A percentile compares a stretch with the other conserved stretches of the same genome.
Conservation (phyloP, 2,329 filamentous ascomycete species). For the Cladophialophora chaetospira region DNA sequence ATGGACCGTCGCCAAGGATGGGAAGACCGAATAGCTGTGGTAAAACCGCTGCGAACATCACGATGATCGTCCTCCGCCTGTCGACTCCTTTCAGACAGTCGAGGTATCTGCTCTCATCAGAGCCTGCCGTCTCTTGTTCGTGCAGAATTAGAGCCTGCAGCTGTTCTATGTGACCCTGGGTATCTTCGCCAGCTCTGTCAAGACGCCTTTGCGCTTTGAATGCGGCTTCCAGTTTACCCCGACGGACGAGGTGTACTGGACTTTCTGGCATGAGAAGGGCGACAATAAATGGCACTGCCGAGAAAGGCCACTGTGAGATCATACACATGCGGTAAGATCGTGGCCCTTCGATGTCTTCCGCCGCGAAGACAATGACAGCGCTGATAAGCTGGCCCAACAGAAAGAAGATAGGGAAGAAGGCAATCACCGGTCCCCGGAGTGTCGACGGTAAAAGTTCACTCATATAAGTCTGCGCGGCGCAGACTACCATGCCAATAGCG, state of each 20-base stretch:
- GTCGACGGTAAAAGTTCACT: slow-evolving; percentile 52
- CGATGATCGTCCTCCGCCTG: slow-evolving; percentile 37
- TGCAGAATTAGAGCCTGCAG: slow-evolving; percentile 49
- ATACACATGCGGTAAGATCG: slow-evolving; percentile 37
- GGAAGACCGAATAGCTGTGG: slow-evolving; percentile 51
- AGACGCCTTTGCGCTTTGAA: slow-evolving; percentile 54
- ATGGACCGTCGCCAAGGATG: slow-evolving; percentile 48
- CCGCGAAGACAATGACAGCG: slow-evolving; percentile 43
- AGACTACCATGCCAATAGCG: slow-evolving; percentile 50
- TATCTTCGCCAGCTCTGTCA: slow-evolving; percentile 44
- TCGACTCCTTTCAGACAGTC: slow-evolving; percentile 36
- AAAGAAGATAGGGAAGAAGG: slow-evolving; percentile 53
- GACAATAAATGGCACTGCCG: slow-evolving; percentile 46
- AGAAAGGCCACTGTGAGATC: slow-evolving; percentile 46
- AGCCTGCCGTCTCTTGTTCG: slow-evolving; percentile 49
- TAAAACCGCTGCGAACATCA: slow-evolving; percentile 46
- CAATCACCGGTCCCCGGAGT: slow-evolving; percentile 51
- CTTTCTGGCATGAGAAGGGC: slow-evolving; percentile 54
- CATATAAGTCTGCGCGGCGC: slow-evolving; percentile 51
- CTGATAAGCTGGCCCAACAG: slow-evolving; percentile 54
- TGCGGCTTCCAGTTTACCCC: slow-evolving; percentile 43
- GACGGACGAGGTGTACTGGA: slow-evolving; percentile 52
- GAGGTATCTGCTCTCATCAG: slow-evolving; percentile 38
- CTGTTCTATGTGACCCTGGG: slow-evolving; percentile 37
- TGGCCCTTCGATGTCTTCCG: slow-evolving; percentile 32